A percentile compares a stretch with the other conserved stretches of the same genome.
These are phyloP conservation scores for Catenaria anguillulae DNA, from an alignment of 371 early-diverging fungal species.

Conservation along the genomic window DNA sequence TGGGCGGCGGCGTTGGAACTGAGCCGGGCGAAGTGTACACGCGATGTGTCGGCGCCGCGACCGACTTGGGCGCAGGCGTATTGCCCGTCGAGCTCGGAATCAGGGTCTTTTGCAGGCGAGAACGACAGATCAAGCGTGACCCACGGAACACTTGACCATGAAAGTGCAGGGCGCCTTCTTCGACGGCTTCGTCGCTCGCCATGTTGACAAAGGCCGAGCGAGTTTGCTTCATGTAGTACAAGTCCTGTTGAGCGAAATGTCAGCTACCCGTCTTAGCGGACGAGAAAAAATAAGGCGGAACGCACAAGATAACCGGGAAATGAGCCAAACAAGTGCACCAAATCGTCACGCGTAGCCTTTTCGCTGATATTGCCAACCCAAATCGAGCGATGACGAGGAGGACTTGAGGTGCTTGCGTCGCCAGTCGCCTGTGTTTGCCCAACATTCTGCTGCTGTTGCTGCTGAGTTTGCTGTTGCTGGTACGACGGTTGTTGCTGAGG, in stretches of 20 bases:
- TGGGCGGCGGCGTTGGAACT: no score
- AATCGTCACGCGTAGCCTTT: neutral
- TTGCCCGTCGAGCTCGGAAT: no score
- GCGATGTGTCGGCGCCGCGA: no score
- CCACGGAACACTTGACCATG: neutral
- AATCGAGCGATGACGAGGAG: no score
- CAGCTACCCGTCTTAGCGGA: no score
- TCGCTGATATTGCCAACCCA: neutral
- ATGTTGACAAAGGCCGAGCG: neutral
- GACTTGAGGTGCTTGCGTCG: no score
- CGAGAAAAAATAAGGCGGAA: neutral
- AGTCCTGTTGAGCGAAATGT: neutral
- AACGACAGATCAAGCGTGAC: neutral
- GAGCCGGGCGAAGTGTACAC: no score
- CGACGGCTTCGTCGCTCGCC: neutral
- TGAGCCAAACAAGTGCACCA: neutral
- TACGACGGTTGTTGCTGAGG: no score
- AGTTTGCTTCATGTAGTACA: constrained; percentile 2
- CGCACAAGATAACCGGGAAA: neutral
- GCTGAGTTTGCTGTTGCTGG: no score
- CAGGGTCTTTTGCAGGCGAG: neutral
- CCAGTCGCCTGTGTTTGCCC: no score
- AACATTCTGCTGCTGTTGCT: no score
- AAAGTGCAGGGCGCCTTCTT: neutral
- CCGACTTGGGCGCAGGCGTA: no score